Base-by-base conservation (phyloP, 1,284 basidiomycete genomes). In the Cystobasidium pallidum region DNA sequence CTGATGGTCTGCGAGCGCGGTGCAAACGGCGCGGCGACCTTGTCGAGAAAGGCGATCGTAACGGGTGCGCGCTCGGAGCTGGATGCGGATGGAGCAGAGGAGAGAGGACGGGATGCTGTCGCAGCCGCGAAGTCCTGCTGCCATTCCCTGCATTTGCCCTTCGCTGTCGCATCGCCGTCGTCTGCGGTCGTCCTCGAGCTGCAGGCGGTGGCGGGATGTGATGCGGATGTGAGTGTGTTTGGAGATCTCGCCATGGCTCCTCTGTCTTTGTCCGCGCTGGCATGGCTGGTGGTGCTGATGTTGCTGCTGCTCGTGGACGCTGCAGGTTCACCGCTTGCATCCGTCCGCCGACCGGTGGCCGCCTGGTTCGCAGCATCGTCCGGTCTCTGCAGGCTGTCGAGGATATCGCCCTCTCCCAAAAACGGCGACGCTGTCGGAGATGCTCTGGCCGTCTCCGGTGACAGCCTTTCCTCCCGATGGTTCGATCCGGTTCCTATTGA, bases 191-290 rank as follows among this genome's bases (percentile, higher is more conserved):
- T 17, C 6, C 10, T 36, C 4, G 17, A 6, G 15, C 39, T n/a
- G 21, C 41, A 28, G 6, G 28, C 32, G n/a, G 30, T 34, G 32
- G n/a, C 34, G 26, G 21, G 67, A 70, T 70, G 36, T 36, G 67
- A 70, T 70, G 57, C 24, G n/a, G 67, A 70, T 45, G 67, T 19
- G 67, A 70, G 17, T 24, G 32, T 61, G 34, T 66, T 66, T 66
- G 64, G 32, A 21, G 7, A 6, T 13, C 30, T 36, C 6, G 13
- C 30, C 2, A 17, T 51, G 49, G 39, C 39, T 47, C 4, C 45
- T 21, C 10, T 47, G 45, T 47, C 36, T 13, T 13, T 6, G 6
- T 39, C 36, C 36, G 36, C 6, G 36, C 7, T 13, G 36, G 6
- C 36, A 13, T 6, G 6, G 36, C 13, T 13, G 36, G 36, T 39